A percentile compares a stretch with the other conserved stretches of the same genome.
Evolutionary conservation across 352 stramenopile genomes (phyloP).

Genomic region (Phytophthora rubi): DNA sequence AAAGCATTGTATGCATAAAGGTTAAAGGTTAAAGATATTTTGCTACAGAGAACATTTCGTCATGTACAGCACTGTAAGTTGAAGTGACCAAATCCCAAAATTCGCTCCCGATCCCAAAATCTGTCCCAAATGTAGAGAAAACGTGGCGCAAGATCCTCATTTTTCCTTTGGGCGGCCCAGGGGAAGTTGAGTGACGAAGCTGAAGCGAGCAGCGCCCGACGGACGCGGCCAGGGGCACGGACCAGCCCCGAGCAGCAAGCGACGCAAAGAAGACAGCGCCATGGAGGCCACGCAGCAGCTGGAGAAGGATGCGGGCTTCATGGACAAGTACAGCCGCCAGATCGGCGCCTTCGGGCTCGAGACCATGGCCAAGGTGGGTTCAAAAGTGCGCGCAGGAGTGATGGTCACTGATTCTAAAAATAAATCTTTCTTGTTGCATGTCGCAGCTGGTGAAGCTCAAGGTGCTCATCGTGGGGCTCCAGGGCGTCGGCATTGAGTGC

Average conservation of each 20-base stretch:
- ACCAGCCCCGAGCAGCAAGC: conserved; percentile 36
- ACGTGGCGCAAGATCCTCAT: conserved; percentile 20
- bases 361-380: conserved; percentile 89
- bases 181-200: conserved; percentile 33
- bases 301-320: conserved; percentile 90
- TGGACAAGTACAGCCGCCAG: conserved; percentile 94
- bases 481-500: conserved; percentile 89
- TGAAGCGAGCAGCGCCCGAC: conserved; percentile 34
- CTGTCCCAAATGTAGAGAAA: conserved; percentile 15
- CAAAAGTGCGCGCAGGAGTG: conserved; percentile 18
- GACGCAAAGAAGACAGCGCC: conserved; percentile 22
- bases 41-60: no score
- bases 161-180: conserved; percentile 28
- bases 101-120: conserved; percentile 1
- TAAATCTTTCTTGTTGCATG: conserved; percentile 12
- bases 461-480: conserved; percentile 87
- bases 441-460: conserved; percentile 76
- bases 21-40: not conserved
- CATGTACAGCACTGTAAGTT: conserved; percentile 14
- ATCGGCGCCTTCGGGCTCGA: conserved; percentile 93
- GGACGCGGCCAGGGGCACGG: conserved; percentile 37
- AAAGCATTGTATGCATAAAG: conserved; percentile 22
- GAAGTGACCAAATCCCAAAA: conserved; percentile 37
- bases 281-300: conserved; percentile 73
- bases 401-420: conserved; percentile 27